Evolutionary conservation across 139 green algal species (phyloP).

Genomic region (Spirogloea muscicola): DNA sequence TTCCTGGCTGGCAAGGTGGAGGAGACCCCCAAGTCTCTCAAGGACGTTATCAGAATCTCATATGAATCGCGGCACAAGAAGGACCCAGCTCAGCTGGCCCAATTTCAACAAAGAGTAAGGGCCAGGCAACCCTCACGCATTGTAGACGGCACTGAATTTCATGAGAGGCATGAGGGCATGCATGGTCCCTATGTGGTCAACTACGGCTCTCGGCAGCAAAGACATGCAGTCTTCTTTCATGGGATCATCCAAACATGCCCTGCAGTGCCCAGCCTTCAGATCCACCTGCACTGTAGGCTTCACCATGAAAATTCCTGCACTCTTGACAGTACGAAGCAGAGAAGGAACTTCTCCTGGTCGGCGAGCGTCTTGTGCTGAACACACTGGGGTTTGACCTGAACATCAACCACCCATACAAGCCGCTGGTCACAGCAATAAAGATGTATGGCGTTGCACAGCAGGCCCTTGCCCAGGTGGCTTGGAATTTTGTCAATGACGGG

Average conservation of each 20-base stretch:
- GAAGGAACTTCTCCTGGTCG: constrained; percentile 44
- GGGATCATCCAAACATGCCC: too few relatives aligned
- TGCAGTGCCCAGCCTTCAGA: too few relatives aligned
- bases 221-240: too few relatives aligned
- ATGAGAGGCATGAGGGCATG: too few relatives aligned
- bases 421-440: constrained; percentile 35
- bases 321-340: constrained; percentile 48
- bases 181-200: too few relatives aligned
- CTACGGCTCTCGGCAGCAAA: too few relatives aligned
- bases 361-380: constrained; percentile 50
- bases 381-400: constrained; percentile 58
- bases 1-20: constrained; percentile 84
- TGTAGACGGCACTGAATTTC: too few relatives aligned
- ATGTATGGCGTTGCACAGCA: constrained; percentile 28
- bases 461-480: constrained; percentile 51
- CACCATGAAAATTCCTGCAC: too few relatives aligned
- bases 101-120: neutral
- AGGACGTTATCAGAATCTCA: constrained; percentile 56
- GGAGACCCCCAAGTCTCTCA: constrained; percentile 69
- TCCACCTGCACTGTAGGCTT: too few relatives aligned
- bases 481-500: constrained; percentile 63
- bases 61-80: constrained; percentile 32
- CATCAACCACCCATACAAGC: constrained; percentile 55
- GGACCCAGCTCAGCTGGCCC: constrained; percentile 9
- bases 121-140: neutral